Evolutionary conservation across 1,284 basidiomycete genomes (phyloP), one percentile per base, ranked within the genome.

Genomic region (Phellinidium pouzarii): DNA sequence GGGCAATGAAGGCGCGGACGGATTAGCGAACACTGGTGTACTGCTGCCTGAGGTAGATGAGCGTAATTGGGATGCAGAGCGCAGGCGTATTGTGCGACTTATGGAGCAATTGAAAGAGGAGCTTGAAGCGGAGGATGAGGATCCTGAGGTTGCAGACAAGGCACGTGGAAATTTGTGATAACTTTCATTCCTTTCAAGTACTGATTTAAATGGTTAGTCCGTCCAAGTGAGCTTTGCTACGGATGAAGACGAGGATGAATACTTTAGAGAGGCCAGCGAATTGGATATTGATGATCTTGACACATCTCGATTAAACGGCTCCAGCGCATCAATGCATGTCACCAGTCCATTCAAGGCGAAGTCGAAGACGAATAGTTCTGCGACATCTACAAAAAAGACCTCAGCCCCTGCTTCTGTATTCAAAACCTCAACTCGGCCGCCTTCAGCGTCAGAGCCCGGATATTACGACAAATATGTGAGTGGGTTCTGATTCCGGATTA

Each of bases 1-100:
- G 50, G 91, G 91, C 1, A 93, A 93, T 63, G 88, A 91, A 54
- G 81, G 78, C 50, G 91, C 89, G 1, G 91, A 93, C 65, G 59
- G 57, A 23, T 72, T 83, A 54, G 88, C 87, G 5, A 82, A 80
- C 55, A 36, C 67, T 3, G 87, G 88, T 1, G 66, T 74, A 5
- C 52, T 60, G 6, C 52, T 72, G 40, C 69, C 73, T 0, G 57
- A 47, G 17, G 52, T 68, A 1, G 60, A 62, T 2, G 55, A 53
- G 42, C 69, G 72, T 31, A 74, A 87, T 58, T 89, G 85, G 85
- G 68, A 62, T 0, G 56, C 57, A 14, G 25, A 49, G 17, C 17
- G 36, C 8, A 6, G 22, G 14, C 9, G 19, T 11, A 26, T 40
- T 1, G 34, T 23, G 25, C n/a, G 12, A 26, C 5, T 9, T 2